Conservation (phyloP, 2,329 filamentous ascomycete species). For the Pseudogymnoascus sp. region DNA sequence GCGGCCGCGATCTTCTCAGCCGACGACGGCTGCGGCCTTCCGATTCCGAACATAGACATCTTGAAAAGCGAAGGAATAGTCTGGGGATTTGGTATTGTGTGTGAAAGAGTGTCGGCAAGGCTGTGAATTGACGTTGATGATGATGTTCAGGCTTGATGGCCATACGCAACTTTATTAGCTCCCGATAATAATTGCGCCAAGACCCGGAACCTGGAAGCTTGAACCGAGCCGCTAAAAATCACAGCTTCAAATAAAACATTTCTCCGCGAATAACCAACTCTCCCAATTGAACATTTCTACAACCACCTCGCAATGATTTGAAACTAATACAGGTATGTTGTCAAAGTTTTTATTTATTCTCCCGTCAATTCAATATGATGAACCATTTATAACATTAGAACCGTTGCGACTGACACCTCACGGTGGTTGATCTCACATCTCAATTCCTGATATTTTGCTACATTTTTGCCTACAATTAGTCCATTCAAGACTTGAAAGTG, state of each 20-base stretch:
- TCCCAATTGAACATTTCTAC: constrained; percentile 16
- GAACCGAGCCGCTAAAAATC: constrained; percentile 18
- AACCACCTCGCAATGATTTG: background rate
- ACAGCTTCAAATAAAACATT: constrained; percentile 15
- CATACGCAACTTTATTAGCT: constrained; percentile 8
- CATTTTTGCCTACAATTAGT: background rate
- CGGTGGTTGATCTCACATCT: constrained; percentile 48
- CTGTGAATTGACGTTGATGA: constrained; percentile 10
- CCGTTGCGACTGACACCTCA: constrained; percentile 52
- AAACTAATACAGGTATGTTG: constrained; percentile 1
- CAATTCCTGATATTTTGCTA: constrained; percentile 38
- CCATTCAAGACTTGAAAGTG: background rate
- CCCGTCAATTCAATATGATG: constrained; percentile 36
- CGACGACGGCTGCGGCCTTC: constrained; percentile 77
- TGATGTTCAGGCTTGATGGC: constrained; percentile 11
- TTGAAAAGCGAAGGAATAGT: constrained; percentile 23
- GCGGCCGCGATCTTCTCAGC: constrained; percentile 96
- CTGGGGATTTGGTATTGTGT: background rate
- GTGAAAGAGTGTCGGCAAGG: background rate
- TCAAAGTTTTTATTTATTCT: background rate
- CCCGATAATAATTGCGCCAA: constrained; percentile 8
- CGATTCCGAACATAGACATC: constrained; percentile 70
- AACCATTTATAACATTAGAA: constrained; percentile 47
- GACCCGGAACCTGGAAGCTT: constrained; percentile 12
- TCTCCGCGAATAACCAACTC: background rate